phyloP scores from a whole-genome alignment of 225 moss, liverwort and hornwort genomes.

The Sphagnum contortum region DNA sequence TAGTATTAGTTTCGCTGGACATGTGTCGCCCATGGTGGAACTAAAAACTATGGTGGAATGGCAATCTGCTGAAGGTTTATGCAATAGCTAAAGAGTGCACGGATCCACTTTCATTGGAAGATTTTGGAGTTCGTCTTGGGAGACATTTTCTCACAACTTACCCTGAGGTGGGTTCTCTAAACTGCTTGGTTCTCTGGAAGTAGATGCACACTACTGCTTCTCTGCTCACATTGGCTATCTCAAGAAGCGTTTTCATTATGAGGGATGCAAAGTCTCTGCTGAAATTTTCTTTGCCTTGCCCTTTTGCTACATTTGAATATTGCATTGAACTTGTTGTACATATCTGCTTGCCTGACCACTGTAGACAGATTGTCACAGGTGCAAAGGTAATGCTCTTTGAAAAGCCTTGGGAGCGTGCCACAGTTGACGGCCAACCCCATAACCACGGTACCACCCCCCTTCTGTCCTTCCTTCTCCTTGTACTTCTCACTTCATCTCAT shows the following conservation, averaged over 20 bases:
- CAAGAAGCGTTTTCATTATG: too few relatives aligned
- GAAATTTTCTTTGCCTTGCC: neutral
- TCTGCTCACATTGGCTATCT: too few relatives aligned
- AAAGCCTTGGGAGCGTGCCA: conserved; percentile 89
- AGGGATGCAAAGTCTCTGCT: too few relatives aligned
- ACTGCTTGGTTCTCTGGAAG: too few relatives aligned
- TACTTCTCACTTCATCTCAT: neutral
- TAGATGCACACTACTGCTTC: too few relatives aligned
- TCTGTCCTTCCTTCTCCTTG: too few relatives aligned
- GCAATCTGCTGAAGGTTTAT: conserved; percentile 40
- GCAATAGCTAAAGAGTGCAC: conserved; percentile 74
- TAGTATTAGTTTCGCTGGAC: too few relatives aligned
- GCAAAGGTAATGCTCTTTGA: conserved; percentile 45
- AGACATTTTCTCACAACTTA: conserved; percentile 71
- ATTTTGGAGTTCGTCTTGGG: conserved; percentile 57
- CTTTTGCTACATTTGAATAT: neutral
- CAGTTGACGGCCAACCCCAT: conserved; percentile 49
- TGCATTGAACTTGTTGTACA: neutral
- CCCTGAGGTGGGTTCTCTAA: conserved; percentile 45
- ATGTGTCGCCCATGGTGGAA: too few relatives aligned
- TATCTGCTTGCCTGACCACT: neutral
- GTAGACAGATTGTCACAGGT: conserved; percentile 49
- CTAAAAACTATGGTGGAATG: too few relatives aligned
- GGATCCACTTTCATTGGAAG: conserved; percentile 56
- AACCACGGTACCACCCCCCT: conserved; percentile 50